Conservation (phyloP, 495 filamentous ascomycete species). For the Aspergillus funiculosus region DNA sequence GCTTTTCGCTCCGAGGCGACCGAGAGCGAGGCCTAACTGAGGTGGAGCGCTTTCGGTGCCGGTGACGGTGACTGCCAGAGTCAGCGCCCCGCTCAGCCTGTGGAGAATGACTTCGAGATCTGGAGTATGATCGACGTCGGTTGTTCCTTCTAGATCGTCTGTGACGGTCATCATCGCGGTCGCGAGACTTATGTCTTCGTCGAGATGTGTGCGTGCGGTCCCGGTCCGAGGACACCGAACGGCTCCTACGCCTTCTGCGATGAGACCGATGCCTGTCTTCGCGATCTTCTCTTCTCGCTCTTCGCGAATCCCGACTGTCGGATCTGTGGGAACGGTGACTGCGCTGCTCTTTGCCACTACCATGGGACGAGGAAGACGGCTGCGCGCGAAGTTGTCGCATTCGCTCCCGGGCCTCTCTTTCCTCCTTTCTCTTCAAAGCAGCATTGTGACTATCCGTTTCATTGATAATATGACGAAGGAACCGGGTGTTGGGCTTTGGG, state of each 20-base stretch:
- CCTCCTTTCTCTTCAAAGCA: conserved; percentile 76
- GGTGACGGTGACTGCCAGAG: conserved; percentile 22
- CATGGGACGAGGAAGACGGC: conserved; percentile 27
- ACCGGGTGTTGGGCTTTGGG: conserved; percentile 86
- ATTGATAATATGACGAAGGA: conserved; percentile 80
- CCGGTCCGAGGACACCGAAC: conserved; percentile 26
- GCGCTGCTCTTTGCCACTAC: conserved; percentile 16
- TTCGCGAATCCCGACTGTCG: conserved; percentile 14
- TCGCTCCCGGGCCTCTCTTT: conserved; percentile 54
- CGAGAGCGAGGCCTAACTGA: conserved; percentile 30
- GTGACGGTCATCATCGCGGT: conserved; percentile 19
- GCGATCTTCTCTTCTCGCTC: conserved; percentile 16
- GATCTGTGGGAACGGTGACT: conserved; percentile 11
- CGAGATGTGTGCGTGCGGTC: conserved; percentile 29
- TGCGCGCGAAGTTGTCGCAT: conserved; percentile 46
- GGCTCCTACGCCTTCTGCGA: conserved; percentile 28
- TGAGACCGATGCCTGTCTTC: conserved; percentile 21
- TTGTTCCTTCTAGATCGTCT: conserved; percentile 20
- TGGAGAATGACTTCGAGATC: conserved; percentile 34
- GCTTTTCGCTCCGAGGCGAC: conserved; percentile 16
- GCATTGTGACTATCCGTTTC: conserved; percentile 88
- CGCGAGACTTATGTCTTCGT: conserved; percentile 20
- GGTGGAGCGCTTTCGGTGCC: conserved; percentile 26
- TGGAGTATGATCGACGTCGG: conserved; percentile 28
- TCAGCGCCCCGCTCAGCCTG: conserved; percentile 19